phyloP scores from a whole-genome alignment of 345 rosid species.

The Citrus sinensis region DVS_A1.0 CM039164.1:20403501-20404000 shows the following conservation, averaged over 20 bases:
- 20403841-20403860: not conserved
- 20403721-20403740: slow-evolving; percentile 51
- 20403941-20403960: not conserved
- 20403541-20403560: no score
- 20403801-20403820: slow-evolving; percentile 17
- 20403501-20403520: no score
- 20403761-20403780: slow-evolving; percentile 81
- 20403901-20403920: not conserved
- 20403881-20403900: not conserved
- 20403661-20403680: slow-evolving; percentile 48
- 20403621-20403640: slow-evolving; percentile 80
- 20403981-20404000: not conserved
- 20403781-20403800: slow-evolving; percentile 54
- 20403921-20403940: not conserved
- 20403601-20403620: slow-evolving; percentile 89
- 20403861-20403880: not conserved
- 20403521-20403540: no score
- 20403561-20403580: slow-evolving; percentile 40
- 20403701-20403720: slow-evolving; percentile 74
- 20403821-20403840: not conserved
- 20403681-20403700: slow-evolving; percentile 87
- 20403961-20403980: not conserved
- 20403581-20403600: slow-evolving; percentile 54
- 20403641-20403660: slow-evolving; percentile 57
- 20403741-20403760: slow-evolving; percentile 48